Evolutionary conservation across 352 stramenopile genomes (phyloP).

Genomic region (Thalassiosira delicatula): DNA sequence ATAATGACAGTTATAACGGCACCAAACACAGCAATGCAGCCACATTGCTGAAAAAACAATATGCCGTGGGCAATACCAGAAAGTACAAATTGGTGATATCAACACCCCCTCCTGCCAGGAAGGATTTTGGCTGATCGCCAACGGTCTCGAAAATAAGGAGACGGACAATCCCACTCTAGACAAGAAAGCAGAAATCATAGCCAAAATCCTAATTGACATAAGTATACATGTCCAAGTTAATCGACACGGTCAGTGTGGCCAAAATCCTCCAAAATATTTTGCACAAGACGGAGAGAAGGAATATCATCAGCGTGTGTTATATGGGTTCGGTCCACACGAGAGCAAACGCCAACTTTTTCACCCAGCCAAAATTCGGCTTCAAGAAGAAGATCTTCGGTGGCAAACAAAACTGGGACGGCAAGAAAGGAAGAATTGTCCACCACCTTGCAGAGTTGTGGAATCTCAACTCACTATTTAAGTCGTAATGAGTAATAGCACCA

Average conservation of each 20-base stretch:
- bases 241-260: conserved; percentile 47
- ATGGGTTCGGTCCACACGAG: conserved; percentile 54
- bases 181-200: conserved; percentile 52
- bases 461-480: conserved; percentile 28
- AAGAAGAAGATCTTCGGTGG: conserved; percentile 53
- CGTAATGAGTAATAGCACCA: too few species aligned
- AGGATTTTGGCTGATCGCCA: conserved; percentile 51
- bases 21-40: conserved; percentile 40
- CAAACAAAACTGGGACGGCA: conserved; percentile 55
- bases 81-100: conserved; percentile 70
- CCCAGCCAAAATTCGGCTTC: conserved; percentile 36
- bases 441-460: conserved; percentile 44
- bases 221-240: conserved; percentile 56
- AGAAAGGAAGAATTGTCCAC: conserved; percentile 41
- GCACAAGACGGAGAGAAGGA: conserved; percentile 34
- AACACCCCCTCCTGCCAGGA: conserved; percentile 43
- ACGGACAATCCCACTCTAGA: conserved; percentile 16
- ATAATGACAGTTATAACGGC: too few species aligned
- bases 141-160: conserved; percentile 24
- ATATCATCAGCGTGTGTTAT: conserved; percentile 58
- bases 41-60: conserved; percentile 49
- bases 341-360: conserved; percentile 51
- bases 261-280: conserved; percentile 56
- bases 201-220: conserved; percentile 68
- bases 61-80: conserved; percentile 29